phyloP scores from a whole-genome alignment of 2,329 filamentous ascomycete species.

The Hypoxylon sp. region DNA sequence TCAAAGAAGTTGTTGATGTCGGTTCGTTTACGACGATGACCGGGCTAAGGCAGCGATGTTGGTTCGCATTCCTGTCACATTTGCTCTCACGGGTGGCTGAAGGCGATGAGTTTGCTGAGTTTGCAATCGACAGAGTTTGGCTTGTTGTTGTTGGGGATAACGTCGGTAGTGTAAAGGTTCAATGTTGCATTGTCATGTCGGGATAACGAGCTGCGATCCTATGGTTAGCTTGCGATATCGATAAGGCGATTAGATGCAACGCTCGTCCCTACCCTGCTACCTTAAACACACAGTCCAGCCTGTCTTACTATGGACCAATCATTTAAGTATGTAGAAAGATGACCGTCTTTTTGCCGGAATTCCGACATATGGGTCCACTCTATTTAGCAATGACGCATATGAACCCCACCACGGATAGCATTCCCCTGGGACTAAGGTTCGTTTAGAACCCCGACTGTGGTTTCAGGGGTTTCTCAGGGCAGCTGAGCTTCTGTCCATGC shows the following conservation, averaged over 20 bases:
- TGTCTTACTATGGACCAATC: conserved; percentile 6
- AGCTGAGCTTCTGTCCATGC: conserved; percentile 12
- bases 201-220: conserved; percentile 18
- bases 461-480: conserved; percentile 25
- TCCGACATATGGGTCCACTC: neutral
- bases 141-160: neutral
- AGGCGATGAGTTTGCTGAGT: neutral
- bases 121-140: neutral
- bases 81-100: neutral
- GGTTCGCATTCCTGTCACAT: neutral
- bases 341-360: conserved; percentile 18
- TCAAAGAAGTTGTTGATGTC: conserved; percentile 6
- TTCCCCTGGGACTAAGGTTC: conserved; percentile 32
- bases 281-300: conserved; percentile 17
- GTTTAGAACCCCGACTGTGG: conserved; percentile 8
- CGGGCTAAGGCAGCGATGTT: neutral
- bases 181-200: neutral
- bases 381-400: conserved; percentile 33
- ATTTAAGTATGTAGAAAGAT: neutral
- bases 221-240: conserved; percentile 20
- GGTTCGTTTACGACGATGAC: neutral
- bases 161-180: conserved; percentile 4
- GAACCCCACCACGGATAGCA: conserved; percentile 27
- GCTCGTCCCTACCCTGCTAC: neutral
- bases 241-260: conserved; percentile 26